Base-by-base conservation (phyloP, 352 stramenopile genomes). In the Phytophthora cajani region DNA sequence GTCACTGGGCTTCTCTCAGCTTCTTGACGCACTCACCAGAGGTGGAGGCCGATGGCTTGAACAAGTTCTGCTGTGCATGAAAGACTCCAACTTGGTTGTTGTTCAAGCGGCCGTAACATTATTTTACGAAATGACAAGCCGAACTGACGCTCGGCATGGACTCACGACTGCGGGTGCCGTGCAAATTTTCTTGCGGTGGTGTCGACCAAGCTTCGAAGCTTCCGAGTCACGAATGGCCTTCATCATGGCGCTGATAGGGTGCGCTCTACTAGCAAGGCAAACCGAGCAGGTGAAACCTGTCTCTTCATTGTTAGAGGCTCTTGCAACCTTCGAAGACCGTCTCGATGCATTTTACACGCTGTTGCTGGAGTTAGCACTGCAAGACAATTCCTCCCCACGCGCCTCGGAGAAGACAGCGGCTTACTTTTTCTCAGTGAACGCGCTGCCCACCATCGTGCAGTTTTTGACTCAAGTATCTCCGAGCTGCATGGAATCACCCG, bases 91-190 rank as follows among this genome's bases (percentile, higher is more conserved):
- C n/a, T 42, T 70, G 2, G 23, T 46, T 1, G 74, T 90, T 33
- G 81, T 75, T 21, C 54, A 66, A 17, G 72, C 79, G 7, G 78
- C 82, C 7, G 64, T 91, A 11, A 75, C 78, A 6, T 58, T 93
- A 17, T 90, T 89, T 64, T 81, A 86, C 53, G 82, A 89, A 36
- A 73, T 93, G 17, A 92, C 78, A 2, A 74, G 75, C 12, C 77
- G 69, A 17, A 40, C 72, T 5, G 82, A 95, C 40, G 87, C 79
- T 0, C 80, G 87, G 17, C 71, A 81, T 10, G 85, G 79, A 3
- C 77, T 95, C 36, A 92, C 84, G 14, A 88, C 81, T 3, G 87
- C 82, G 11, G 87, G 87, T 8, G 82, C 85, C 12, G 67, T 86
- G 6, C 64, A 78, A 9, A 64, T 86, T 16, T 73, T 93, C 19